Percentiles rank a stretch among this genome's conserved stretches.
phyloP scores from a whole-genome alignment of 768 basidiomycete species.

The Leccinum broughii region DNA sequence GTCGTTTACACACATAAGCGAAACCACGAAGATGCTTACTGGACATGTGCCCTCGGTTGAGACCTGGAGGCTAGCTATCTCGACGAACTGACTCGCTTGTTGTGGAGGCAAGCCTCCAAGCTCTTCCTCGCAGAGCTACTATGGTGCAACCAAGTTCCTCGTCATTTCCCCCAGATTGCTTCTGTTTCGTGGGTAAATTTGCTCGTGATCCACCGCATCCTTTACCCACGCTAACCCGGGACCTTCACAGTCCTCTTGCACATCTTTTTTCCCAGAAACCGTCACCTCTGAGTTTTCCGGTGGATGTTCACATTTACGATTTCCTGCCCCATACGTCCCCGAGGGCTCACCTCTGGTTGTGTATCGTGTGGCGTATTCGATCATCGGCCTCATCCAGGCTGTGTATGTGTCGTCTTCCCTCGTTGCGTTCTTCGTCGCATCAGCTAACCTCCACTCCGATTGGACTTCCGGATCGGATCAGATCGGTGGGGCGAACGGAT shows the following conservation, averaged over 20 bases:
- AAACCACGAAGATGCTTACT: neutral
- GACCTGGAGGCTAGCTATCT: neutral
- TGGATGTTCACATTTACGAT: too few species aligned
- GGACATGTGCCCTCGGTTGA: neutral
- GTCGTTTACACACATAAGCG: neutral
- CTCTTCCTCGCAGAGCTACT: neutral
- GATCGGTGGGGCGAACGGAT: neutral
- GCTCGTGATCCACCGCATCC: neutral
- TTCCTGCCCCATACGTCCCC: neutral
- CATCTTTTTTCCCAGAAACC: neutral
- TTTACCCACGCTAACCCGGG: neutral
- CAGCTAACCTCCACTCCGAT: neutral
- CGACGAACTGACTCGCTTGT: neutral
- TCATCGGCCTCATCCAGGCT: neutral
- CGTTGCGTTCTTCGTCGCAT: neutral
- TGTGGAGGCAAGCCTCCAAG: neutral
- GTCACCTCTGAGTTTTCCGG: neutral
- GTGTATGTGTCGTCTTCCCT: neutral
- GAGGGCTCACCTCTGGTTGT: neutral
- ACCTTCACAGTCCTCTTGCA: neutral
- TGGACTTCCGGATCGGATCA: neutral
- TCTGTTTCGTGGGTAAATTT: neutral
- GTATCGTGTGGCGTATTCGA: neutral
- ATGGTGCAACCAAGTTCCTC: neutral
- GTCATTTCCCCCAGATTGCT: neutral